Percentiles rank a stretch among this genome's conserved stretches.
phyloP scores from a whole-genome alignment of 805 yeast species.

The Pichia cabralensis region DNA sequence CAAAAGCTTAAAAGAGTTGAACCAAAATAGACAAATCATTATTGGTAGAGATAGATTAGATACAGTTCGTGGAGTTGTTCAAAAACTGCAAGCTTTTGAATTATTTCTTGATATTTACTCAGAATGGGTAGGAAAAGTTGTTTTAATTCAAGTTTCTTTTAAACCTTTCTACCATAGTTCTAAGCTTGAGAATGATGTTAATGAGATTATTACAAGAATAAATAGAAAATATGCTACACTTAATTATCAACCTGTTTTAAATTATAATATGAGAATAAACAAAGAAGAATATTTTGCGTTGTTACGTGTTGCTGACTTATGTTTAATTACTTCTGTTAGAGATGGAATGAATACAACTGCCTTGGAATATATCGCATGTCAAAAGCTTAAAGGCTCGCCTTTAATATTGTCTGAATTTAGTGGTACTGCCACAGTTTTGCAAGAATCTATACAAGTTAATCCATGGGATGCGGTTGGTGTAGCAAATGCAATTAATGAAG shows the following conservation, averaged over 20 bases:
- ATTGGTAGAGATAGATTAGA: conserved; percentile 94
- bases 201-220: conserved; percentile 72
- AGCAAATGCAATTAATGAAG: conserved; percentile 68
- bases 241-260: conserved; percentile 81
- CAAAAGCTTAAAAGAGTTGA: conserved; percentile 49
- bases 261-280: conserved; percentile 82
- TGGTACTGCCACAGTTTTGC: conserved; percentile 68
- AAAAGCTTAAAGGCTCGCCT: conserved; percentile 63
- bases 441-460: conserved; percentile 73
- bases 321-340: conserved; percentile 80
- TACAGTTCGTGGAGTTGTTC: conserved; percentile 85
- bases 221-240: conserved; percentile 79
- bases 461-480: conserved; percentile 98
- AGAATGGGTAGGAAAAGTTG: conserved; percentile 75
- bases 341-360: conserved; percentile 98
- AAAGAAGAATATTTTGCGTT: conserved; percentile 85
- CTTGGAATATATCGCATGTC: conserved; percentile 83
- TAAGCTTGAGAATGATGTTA: conserved; percentile 69
- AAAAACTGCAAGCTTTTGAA: conserved; percentile 86
- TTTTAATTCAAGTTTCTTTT: conserved; percentile 83
- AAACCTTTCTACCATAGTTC: conserved; percentile 56
- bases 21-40: conserved; percentile 62
- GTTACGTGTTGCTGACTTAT: conserved; percentile 80
- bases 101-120: conserved; percentile 85
- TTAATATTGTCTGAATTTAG: conserved; percentile 87